These are phyloP conservation scores for Chaetomium globosum DNA, from an alignment of 2,329 filamentous ascomycete species.

Conservation along the genomic window DNA sequence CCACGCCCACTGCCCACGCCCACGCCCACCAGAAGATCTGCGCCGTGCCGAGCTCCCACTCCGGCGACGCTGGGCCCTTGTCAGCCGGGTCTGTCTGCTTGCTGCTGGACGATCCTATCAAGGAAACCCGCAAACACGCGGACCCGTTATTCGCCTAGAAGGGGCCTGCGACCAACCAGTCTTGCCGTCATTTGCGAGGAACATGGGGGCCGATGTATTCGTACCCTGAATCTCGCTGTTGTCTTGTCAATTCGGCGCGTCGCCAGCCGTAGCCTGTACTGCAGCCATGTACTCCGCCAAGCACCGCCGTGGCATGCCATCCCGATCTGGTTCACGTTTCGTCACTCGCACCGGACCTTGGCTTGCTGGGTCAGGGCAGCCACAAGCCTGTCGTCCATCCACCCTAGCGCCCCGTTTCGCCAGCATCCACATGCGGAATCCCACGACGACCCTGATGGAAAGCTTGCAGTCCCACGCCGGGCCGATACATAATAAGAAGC, in stretches of 20 bases:
- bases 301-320: slow-evolving; percentile 23
- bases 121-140: slow-evolving; percentile 31
- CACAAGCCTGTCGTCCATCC: slow-evolving; percentile 25
- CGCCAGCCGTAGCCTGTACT: slow-evolving; percentile 23
- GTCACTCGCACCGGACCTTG: slow-evolving; percentile 31
- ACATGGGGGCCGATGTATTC: slow-evolving; percentile 14
- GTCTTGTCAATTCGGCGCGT: slow-evolving; percentile 3
- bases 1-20: slow-evolving; percentile 14
- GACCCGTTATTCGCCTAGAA: slow-evolving; percentile 35
- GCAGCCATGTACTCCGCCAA: slow-evolving; percentile 30
- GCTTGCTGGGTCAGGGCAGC: slow-evolving; percentile 27
- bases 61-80: slow-evolving; percentile 22
- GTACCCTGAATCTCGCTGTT: slow-evolving; percentile 21
- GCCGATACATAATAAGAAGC: slow-evolving; percentile 37
- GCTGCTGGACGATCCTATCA: slow-evolving; percentile 31
- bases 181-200: slow-evolving; percentile 25
- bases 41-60: slow-evolving; percentile 28
- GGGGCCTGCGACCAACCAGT: slow-evolving; percentile 26
- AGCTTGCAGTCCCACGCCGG: slow-evolving; percentile 33
- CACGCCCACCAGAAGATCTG: not conserved
- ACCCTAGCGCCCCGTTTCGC: slow-evolving; percentile 33
- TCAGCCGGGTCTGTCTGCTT: slow-evolving; percentile 5
- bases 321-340: slow-evolving; percentile 35
- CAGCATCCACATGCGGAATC: slow-evolving; percentile 34
- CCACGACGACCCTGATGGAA: slow-evolving; percentile 29